phyloP scores from a whole-genome alignment of 2,329 filamentous ascomycete species.

The Plenodomus biglobosus region DNA sequence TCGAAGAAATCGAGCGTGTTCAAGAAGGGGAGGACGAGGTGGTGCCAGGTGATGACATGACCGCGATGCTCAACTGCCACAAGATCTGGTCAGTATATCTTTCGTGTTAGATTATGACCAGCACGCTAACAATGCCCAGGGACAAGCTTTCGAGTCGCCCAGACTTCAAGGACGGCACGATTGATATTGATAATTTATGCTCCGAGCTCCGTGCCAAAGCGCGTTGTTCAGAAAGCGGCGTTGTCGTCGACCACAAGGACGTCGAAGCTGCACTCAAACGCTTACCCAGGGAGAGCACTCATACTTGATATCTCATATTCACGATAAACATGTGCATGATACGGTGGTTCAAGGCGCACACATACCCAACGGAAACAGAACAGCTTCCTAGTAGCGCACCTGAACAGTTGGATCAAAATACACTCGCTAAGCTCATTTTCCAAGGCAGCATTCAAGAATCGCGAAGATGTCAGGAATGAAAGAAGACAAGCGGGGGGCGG shows the following conservation, averaged over 20 bases:
- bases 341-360: background rate
- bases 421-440: no score
- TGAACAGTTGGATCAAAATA: no score
- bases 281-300: conserved; percentile 37
- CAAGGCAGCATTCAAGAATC: no score
- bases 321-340: background rate
- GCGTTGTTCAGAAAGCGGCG: conserved; percentile 87
- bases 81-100: conserved; percentile 78
- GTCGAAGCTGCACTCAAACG: conserved; percentile 66
- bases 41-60: conserved; percentile 61
- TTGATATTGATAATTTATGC: conserved; percentile 91
- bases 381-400: no score
- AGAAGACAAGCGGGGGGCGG: no score
- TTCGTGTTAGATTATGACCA: background rate
- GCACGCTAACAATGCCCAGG: conserved; percentile 58
- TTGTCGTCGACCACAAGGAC: conserved; percentile 85
- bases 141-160: conserved; percentile 85
- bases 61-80: conserved; percentile 76
- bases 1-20: conserved; percentile 74
- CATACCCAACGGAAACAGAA: no score
- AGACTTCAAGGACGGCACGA: conserved; percentile 84
- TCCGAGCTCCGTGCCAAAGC: conserved; percentile 93
- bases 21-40: conserved; percentile 70
- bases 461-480: no score
- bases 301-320: background rate